Conservation (phyloP, 2,329 filamentous ascomycete genomes). For the Corinectria fuckeliana region DNA sequence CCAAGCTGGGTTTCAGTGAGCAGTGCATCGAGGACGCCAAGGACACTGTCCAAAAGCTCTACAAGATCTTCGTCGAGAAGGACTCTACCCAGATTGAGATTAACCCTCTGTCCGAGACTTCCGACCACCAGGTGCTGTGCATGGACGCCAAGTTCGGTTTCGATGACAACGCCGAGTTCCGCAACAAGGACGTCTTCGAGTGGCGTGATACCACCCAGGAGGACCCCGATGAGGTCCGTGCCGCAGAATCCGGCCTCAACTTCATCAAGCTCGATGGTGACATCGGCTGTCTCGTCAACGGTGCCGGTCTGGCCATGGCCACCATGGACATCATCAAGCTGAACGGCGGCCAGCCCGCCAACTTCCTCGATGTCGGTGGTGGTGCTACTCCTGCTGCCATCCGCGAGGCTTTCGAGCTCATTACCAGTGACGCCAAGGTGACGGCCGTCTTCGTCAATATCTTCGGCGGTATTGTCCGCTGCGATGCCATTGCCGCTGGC, state of each 20-base stretch:
- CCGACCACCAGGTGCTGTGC: conserved; percentile 95
- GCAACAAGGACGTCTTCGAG: conserved; percentile 93
- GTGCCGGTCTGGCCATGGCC: conserved; percentile 98
- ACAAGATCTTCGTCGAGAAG: conserved; percentile 98
- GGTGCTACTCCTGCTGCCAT: conserved; percentile 97
- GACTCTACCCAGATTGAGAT: conserved; percentile 99
- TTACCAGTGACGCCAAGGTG: conserved; percentile 97
- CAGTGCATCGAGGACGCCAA: conserved; percentile 96
- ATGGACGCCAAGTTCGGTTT: conserved; percentile 99
- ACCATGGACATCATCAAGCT: conserved; percentile 99
- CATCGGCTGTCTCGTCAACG: conserved; percentile 99
- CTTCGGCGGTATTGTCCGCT: conserved; percentile 98
- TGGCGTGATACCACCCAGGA: conserved; percentile 96
- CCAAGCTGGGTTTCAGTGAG: conserved; percentile 94
- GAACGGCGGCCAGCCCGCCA: conserved; percentile 93
- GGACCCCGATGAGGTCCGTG: conserved; percentile 96
- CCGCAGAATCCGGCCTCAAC: conserved; percentile 92
- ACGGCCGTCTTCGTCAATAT: conserved; percentile 99
- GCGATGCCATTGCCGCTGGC: conserved; percentile 95
- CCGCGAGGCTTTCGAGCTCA: conserved; percentile 96
- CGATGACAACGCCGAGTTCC: conserved; percentile 98
- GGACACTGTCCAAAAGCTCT: conserved; percentile 97
- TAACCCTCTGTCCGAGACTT: conserved; percentile 98
- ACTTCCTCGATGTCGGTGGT: conserved; percentile 98
- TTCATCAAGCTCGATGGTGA: conserved; percentile 99